Evolutionary conservation across 23 red algal species (phyloP).

Genomic region (Gracilaria gracilis): DNA sequence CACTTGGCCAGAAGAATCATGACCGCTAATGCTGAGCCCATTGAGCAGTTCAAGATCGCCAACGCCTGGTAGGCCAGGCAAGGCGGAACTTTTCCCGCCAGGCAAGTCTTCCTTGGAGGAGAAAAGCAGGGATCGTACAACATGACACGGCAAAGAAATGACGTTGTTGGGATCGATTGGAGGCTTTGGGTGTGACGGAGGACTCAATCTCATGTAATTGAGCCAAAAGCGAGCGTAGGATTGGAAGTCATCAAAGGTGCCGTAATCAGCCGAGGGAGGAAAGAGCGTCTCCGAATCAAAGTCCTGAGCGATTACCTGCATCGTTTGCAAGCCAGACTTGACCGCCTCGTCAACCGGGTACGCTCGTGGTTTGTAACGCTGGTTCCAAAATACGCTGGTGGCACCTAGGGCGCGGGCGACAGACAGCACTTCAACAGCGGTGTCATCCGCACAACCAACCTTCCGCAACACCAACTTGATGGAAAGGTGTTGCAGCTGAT

Average conservation of each 20-base stretch:
- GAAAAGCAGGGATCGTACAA: background rate
- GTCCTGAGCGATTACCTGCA: constrained; percentile 6
- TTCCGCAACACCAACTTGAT: constrained; percentile 60
- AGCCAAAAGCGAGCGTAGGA: constrained; percentile 70
- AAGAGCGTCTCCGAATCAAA: constrained; percentile 63
- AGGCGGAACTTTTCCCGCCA: background rate
- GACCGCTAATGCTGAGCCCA: constrained; percentile 22
- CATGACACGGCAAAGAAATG: background rate
- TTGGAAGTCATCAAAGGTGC: constrained; percentile 68
- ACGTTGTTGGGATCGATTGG: constrained; percentile 17
- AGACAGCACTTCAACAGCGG: constrained; percentile 35
- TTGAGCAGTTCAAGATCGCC: constrained; percentile 51
- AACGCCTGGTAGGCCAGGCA: background rate
- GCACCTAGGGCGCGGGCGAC: constrained; percentile 46
- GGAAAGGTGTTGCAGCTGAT: constrained; percentile 27
- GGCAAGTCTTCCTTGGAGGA: background rate
- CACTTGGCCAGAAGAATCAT: constrained; percentile 38
- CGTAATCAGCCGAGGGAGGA: constrained; percentile 15
- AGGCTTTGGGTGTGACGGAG: constrained; percentile 47
- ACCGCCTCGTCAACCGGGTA: constrained; percentile 68
- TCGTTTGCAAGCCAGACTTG: background rate
- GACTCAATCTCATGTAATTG: constrained; percentile 23
- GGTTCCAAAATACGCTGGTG: constrained; percentile 69
- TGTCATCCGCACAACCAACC: constrained; percentile 39
- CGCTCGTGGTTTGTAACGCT: constrained; percentile 59